Evolutionary conservation across 768 basidiomycete genomes (phyloP).

Genomic region (Tricholoma matsutake): DNA sequence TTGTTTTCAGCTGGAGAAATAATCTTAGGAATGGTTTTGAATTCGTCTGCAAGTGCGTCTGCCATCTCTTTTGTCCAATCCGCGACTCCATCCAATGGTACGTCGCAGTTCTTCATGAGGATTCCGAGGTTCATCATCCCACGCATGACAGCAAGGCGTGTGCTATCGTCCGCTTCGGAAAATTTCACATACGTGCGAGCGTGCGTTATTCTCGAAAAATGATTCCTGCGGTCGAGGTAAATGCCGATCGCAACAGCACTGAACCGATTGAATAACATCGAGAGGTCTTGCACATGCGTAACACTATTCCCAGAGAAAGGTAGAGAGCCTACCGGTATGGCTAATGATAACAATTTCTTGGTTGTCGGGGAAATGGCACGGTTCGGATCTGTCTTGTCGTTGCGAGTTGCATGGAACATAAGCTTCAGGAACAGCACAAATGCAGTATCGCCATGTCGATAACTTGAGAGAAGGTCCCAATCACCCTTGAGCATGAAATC

Average conservation of each 20-base stretch:
- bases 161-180: conserved; percentile 55
- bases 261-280: conserved; percentile 82
- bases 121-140: conserved; percentile 70
- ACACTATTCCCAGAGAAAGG: conserved; percentile 55
- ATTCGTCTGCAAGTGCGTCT: conserved; percentile 52
- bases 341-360: conserved; percentile 69
- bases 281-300: conserved; percentile 53
- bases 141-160: conserved; percentile 69
- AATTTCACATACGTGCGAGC: conserved; percentile 70
- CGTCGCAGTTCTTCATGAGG: conserved; percentile 51
- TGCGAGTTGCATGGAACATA: conserved; percentile 56
- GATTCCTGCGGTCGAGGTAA: conserved; percentile 53
- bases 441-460: conserved; percentile 60
- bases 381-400: conserved; percentile 25
- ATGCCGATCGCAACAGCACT: conserved; percentile 68
- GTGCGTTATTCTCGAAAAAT: conserved; percentile 54
- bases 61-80: conserved; percentile 67
- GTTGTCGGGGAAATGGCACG: conserved; percentile 39
- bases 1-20: conserved; percentile 20
- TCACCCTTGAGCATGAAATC: conserved; percentile 60
- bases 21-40: conserved; percentile 28
- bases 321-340: conserved; percentile 68
- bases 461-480: conserved; percentile 47
- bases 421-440: conserved; percentile 83
- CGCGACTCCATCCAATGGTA: conserved; percentile 50